A percentile compares a stretch with the other conserved stretches of the same genome.
Conservation (phyloP, 495 filamentous ascomycete species). For the Aspergillus wentii region DNA sequence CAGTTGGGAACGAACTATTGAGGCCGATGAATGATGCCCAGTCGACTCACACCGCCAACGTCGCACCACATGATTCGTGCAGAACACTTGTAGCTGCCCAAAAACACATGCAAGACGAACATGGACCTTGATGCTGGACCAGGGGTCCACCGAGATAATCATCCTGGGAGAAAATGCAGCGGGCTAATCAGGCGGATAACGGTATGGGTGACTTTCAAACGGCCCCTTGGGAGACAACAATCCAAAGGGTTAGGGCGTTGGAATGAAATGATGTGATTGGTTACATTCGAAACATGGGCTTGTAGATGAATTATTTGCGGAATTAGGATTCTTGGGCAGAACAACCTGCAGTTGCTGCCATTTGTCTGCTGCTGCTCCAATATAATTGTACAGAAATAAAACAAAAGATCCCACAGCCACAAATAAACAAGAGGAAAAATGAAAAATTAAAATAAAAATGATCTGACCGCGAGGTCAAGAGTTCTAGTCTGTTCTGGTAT, state of each 20-base stretch:
- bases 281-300: no score
- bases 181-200: slow-evolving; percentile 12
- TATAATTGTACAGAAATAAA: slow-evolving; percentile 19
- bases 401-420: slow-evolving; percentile 7
- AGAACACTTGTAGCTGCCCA: slow-evolving; percentile 22
- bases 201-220: slow-evolving; percentile 6
- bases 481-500: slow-evolving; percentile 42
- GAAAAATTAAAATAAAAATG: slow-evolving; percentile 20
- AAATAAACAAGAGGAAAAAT: slow-evolving; percentile 10
- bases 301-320: no score
- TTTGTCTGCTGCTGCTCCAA: slow-evolving; percentile 6
- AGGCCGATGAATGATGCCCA: slow-evolving; percentile 8
- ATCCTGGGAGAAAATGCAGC: slow-evolving; percentile 5
- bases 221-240: neutral
- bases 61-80: slow-evolving; percentile 20
- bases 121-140: slow-evolving; percentile 15
- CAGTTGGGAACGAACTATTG: slow-evolving; percentile 9
- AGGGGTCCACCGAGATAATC: slow-evolving; percentile 18
- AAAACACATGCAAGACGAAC: slow-evolving; percentile 16
- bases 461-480: slow-evolving; percentile 40
- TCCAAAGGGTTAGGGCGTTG: slow-evolving; percentile 9
- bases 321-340: slow-evolving; percentile 9
- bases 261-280: no score
- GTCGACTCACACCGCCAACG: slow-evolving; percentile 12
- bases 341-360: neutral